Conservation (phyloP, 1,284 basidiomycete genomes). For the Fistulina hepatica region DNA sequence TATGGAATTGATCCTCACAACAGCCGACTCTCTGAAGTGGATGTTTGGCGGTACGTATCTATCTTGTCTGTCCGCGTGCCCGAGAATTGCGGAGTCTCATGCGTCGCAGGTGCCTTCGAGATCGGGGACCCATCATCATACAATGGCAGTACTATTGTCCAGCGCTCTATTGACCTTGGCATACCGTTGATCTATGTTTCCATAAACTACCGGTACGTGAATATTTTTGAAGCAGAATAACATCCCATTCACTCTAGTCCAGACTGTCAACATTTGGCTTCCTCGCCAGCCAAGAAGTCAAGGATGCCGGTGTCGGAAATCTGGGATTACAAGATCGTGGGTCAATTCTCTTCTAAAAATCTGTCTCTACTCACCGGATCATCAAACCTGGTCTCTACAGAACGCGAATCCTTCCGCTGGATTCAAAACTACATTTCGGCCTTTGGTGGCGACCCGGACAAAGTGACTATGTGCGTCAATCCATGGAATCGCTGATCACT, state of each 20-base stretch:
- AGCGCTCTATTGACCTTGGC: constrained; percentile 34
- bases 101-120: constrained; percentile 33
- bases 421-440: constrained; percentile 49
- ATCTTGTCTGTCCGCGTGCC: not conserved
- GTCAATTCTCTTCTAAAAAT: too few relatives aligned
- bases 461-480: constrained; percentile 41
- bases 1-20: not conserved
- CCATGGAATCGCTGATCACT: not conserved
- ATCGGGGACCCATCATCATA: constrained; percentile 30
- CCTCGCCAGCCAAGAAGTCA: constrained; percentile 31
- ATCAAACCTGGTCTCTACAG: too few relatives aligned
- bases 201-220: constrained; percentile 39
- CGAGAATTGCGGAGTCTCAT: not conserved
- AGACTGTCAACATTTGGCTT: constrained; percentile 31
- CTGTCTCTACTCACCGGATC: too few relatives aligned
- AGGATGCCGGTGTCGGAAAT: constrained; percentile 34
- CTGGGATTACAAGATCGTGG: constrained; percentile 34
- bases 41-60: constrained; percentile 37
- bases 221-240: too few relatives aligned
- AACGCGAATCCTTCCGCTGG: constrained; percentile 49
- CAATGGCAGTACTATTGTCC: constrained; percentile 34
- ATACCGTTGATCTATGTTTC: constrained; percentile 43
- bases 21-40: constrained; percentile 28
- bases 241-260: not conserved
- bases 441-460: constrained; percentile 53